Percentiles rank a stretch among this genome's conserved stretches.
Evolutionary conservation across 2,329 filamentous ascomycete genomes (phyloP).

Genomic region (Erysiphe neolycopersici): DNA sequence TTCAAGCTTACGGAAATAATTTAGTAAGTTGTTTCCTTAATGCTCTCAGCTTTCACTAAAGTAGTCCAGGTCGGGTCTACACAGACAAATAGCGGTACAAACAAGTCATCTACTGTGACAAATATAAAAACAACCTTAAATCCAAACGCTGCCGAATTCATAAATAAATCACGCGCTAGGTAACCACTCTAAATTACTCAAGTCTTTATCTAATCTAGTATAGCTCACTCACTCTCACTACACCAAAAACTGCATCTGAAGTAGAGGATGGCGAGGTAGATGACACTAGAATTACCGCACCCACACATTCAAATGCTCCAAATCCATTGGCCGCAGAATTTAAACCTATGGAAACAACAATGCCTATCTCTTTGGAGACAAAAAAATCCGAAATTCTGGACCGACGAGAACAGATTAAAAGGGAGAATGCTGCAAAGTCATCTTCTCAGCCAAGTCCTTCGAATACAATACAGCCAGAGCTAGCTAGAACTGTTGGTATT

Average conservation of each 20-base stretch:
- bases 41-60: neutral
- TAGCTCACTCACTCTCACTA: slow-evolving; percentile 12
- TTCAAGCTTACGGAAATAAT: slow-evolving; percentile 35
- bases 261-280: slow-evolving; percentile 51
- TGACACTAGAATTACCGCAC: slow-evolving; percentile 21
- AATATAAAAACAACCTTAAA: slow-evolving; percentile 21
- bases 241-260: slow-evolving; percentile 17
- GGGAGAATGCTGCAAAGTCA: slow-evolving; percentile 9
- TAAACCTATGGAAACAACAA: slow-evolving; percentile 2
- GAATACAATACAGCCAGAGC: slow-evolving; percentile 7
- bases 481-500: slow-evolving; percentile 4
- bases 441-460: slow-evolving; percentile 4
- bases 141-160: slow-evolving; percentile 36
- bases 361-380: slow-evolving; percentile 2
- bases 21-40: neutral
- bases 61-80: slow-evolving; percentile 1
- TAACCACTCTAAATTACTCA: slow-evolving; percentile 4
- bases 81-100: slow-evolving; percentile 3
- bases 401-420: slow-evolving; percentile 9
- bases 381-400: slow-evolving; percentile 10
- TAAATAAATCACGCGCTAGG: slow-evolving; percentile 19
- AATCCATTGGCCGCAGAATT: slow-evolving; percentile 1
- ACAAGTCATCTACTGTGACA: slow-evolving; percentile 1
- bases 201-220: slow-evolving; percentile 12
- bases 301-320: neutral